These are phyloP conservation scores for Hypoxylon sp. DNA, from an alignment of 2,329 filamentous ascomycete genomes.

Conservation along the genomic window DNA sequence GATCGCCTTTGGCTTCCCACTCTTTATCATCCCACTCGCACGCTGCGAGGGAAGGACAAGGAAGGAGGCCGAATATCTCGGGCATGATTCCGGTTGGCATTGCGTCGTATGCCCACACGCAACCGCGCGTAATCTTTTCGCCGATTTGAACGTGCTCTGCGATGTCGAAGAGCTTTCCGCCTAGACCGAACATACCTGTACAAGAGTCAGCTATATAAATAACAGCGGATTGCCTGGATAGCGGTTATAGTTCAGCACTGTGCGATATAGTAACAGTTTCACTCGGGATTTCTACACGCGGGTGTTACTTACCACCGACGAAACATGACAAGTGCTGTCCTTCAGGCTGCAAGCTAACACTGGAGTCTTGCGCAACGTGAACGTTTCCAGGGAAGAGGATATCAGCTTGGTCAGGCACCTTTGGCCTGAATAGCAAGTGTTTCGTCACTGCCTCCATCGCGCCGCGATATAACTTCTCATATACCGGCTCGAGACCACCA, in stretches of 20 bases:
- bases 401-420: constrained; percentile 71
- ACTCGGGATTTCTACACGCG: neutral
- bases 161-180: constrained; percentile 61
- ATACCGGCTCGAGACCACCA: constrained; percentile 72
- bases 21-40: constrained; percentile 60
- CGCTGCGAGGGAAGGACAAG: constrained; percentile 57
- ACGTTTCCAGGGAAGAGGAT: constrained; percentile 71
- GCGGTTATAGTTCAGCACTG: neutral
- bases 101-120: constrained; percentile 69
- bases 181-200: constrained; percentile 62
- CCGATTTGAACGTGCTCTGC: constrained; percentile 62
- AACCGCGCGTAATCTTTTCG: constrained; percentile 66
- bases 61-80: constrained; percentile 65
- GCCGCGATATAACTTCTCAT: constrained; percentile 73
- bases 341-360: constrained; percentile 51
- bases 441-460: constrained; percentile 72
- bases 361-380: constrained; percentile 45
- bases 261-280: neutral
- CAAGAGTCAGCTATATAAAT: neutral
- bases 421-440: constrained; percentile 77
- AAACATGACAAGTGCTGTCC: constrained; percentile 63
- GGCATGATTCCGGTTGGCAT: constrained; percentile 72
- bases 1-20: constrained; percentile 44
- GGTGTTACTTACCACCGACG: constrained; percentile 52
- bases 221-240: neutral